Percentiles rank a stretch among this genome's conserved stretches.
Conservation (phyloP, 2,329 filamentous ascomycete genomes). For the Aspergillus clavatus region DNA sequence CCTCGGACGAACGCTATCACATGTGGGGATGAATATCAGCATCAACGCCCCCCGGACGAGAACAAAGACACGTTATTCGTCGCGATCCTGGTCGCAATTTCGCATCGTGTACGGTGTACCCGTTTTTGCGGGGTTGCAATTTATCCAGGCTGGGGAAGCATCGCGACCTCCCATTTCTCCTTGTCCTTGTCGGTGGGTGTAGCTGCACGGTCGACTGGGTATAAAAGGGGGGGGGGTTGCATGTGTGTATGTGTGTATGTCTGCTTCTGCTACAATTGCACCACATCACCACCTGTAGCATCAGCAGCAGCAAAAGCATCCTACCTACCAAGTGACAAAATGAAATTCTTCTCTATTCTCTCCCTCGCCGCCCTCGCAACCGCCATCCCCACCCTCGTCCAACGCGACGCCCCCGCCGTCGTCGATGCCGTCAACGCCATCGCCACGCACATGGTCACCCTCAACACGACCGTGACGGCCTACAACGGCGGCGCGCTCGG, state of each 20-base stretch:
- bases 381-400: slow-evolving; percentile 8
- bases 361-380: slow-evolving; percentile 1
- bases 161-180: not conserved
- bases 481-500: slow-evolving; percentile 14
- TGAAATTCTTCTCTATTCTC: slow-evolving; percentile 6
- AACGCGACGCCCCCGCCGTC: slow-evolving; percentile 15
- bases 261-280: no score
- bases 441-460: slow-evolving; percentile 9
- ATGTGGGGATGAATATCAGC: not conserved
- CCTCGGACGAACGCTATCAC: not conserved
- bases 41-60: no score
- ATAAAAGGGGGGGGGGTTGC: no score
- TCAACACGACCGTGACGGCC: slow-evolving; percentile 14
- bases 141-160: not conserved
- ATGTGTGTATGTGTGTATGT: no score
- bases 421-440: slow-evolving; percentile 12
- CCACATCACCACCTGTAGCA: no score
- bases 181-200: no score
- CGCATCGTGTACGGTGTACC: not conserved
- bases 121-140: slow-evolving; percentile 6
- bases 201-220: not conserved
- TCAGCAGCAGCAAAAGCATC: no score
- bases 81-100: not conserved
- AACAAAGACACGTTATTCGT: not conserved
- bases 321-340: not conserved